phyloP scores from a whole-genome alignment of 2,329 filamentous ascomycete genomes.

The Colletotrichum sp. region DNA sequence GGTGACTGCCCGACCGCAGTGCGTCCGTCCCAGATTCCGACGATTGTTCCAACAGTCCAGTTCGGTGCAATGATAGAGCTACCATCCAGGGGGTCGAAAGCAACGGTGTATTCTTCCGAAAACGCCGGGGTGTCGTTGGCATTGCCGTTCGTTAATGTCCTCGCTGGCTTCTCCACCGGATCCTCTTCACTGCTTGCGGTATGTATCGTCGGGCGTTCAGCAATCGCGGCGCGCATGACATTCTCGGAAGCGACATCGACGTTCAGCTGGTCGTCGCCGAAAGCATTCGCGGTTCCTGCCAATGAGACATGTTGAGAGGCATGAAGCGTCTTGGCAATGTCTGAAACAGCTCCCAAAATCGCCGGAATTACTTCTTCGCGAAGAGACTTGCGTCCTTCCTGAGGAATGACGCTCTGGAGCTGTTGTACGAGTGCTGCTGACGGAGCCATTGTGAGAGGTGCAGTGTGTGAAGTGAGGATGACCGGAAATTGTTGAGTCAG shows the following conservation, averaged over 20 bases:
- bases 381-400: slow-evolving; percentile 35
- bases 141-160: neutral
- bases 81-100: slow-evolving; percentile 69
- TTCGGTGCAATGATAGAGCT: slow-evolving; percentile 65
- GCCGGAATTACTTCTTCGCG: slow-evolving; percentile 52
- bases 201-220: slow-evolving; percentile 46
- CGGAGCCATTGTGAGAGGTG: neutral
- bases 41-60: slow-evolving; percentile 64
- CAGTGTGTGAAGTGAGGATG: neutral
- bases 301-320: slow-evolving; percentile 49
- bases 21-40: slow-evolving; percentile 62
- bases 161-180: slow-evolving; percentile 48
- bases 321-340: slow-evolving; percentile 50
- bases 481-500: slow-evolving; percentile 6
- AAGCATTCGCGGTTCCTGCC: slow-evolving; percentile 57
- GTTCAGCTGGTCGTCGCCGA: slow-evolving; percentile 66
- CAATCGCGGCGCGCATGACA: slow-evolving; percentile 49
- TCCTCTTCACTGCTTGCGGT: slow-evolving; percentile 67
- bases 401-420: slow-evolving; percentile 27
- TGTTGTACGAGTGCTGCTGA: slow-evolving; percentile 4
- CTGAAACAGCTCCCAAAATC: slow-evolving; percentile 49
- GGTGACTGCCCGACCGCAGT: slow-evolving; percentile 49
- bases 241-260: slow-evolving; percentile 60
- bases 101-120: slow-evolving; percentile 58
- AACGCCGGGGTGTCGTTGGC: neutral